Percentiles rank a stretch among this genome's conserved stretches.
phyloP scores from a whole-genome alignment of 2,329 filamentous ascomycete species.

The Talaromyces sp. region DNA sequence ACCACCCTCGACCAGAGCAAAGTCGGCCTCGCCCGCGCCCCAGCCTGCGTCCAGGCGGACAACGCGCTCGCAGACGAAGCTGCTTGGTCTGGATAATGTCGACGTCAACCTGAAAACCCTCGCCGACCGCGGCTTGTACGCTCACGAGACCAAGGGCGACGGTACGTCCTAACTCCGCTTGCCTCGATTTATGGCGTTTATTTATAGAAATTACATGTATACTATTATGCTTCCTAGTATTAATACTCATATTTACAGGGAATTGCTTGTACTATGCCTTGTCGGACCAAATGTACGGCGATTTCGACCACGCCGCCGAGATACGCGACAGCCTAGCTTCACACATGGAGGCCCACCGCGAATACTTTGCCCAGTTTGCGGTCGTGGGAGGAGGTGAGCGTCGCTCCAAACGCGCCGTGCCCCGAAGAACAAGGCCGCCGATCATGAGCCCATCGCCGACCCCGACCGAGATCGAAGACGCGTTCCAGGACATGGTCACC shows the following conservation, averaged over 20 bases:
- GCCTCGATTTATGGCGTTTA: background rate
- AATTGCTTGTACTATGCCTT: slow-evolving; percentile 66
- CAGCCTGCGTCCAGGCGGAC: background rate
- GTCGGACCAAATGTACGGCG: slow-evolving; percentile 60
- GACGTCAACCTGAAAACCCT: slow-evolving; percentile 27
- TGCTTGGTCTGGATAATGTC: slow-evolving; percentile 2
- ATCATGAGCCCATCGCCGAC: slow-evolving; percentile 34
- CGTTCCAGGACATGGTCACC: slow-evolving; percentile 53
- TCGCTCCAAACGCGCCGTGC: slow-evolving; percentile 49
- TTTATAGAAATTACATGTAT: background rate
- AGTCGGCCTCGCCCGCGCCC: background rate
- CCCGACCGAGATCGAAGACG: slow-evolving; percentile 50
- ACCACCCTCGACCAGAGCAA: slow-evolving; percentile 16
- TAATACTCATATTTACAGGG: slow-evolving; percentile 36
- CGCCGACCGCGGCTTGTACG: slow-evolving; percentile 52
- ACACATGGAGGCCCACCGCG: slow-evolving; percentile 56
- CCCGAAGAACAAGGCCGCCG: slow-evolving; percentile 19
- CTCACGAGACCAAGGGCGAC: slow-evolving; percentile 54
- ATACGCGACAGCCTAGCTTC: slow-evolving; percentile 56
- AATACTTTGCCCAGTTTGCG: slow-evolving; percentile 62
- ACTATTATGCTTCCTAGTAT: background rate
- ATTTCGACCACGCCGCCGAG: slow-evolving; percentile 50
- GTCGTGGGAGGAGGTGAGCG: slow-evolving; percentile 50
- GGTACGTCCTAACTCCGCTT: slow-evolving; percentile 42
- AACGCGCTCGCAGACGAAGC: slow-evolving; percentile 8